A percentile compares a stretch with the other conserved stretches of the same genome.
phyloP scores from a whole-genome alignment of 2,329 filamentous ascomycete species.

The Alternaria sp. region DNA sequence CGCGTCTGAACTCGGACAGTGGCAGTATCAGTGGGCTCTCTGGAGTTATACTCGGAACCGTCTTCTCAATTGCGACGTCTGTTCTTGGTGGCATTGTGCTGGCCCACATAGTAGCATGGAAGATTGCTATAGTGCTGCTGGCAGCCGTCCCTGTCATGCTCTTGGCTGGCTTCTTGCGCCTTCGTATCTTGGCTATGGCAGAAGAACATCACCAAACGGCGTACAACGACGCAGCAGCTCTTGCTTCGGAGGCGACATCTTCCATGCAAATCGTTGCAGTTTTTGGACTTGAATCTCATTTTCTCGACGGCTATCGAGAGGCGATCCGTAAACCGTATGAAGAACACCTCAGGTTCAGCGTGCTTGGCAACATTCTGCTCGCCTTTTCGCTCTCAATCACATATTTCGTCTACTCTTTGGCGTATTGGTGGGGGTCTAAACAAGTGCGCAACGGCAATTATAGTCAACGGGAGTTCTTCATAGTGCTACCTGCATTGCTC shows the following conservation, averaged over 20 bases:
- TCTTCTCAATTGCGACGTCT: constrained; percentile 59
- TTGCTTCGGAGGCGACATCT: constrained; percentile 73
- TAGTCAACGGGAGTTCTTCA: constrained; percentile 55
- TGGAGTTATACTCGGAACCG: constrained; percentile 60
- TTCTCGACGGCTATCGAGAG: constrained; percentile 50
- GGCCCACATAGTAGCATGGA: constrained; percentile 60
- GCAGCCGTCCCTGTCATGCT: constrained; percentile 60
- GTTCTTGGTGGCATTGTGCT: constrained; percentile 59
- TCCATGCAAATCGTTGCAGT: constrained; percentile 68
- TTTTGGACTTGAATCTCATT: constrained; percentile 53
- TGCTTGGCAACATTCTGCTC: constrained; percentile 54
- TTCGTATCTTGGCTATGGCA: constrained; percentile 63
- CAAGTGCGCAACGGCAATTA: constrained; percentile 56
- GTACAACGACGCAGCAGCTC: constrained; percentile 69
- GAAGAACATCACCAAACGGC: constrained; percentile 71
- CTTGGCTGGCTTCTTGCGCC: constrained; percentile 56
- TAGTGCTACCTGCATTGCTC: constrained; percentile 56
- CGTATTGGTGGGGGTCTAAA: constrained; percentile 59
- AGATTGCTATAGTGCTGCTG: constrained; percentile 61
- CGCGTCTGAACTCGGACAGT: constrained; percentile 59
- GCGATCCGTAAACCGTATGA: constrained; percentile 53
- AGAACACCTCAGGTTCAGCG: constrained; percentile 51
- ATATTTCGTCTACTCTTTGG: constrained; percentile 59
- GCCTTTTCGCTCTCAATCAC: constrained; percentile 57
- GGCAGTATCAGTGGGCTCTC: constrained; percentile 59